Conservation (phyloP, 2,329 filamentous ascomycete genomes). For the Colletotrichum karsti region DNA sequence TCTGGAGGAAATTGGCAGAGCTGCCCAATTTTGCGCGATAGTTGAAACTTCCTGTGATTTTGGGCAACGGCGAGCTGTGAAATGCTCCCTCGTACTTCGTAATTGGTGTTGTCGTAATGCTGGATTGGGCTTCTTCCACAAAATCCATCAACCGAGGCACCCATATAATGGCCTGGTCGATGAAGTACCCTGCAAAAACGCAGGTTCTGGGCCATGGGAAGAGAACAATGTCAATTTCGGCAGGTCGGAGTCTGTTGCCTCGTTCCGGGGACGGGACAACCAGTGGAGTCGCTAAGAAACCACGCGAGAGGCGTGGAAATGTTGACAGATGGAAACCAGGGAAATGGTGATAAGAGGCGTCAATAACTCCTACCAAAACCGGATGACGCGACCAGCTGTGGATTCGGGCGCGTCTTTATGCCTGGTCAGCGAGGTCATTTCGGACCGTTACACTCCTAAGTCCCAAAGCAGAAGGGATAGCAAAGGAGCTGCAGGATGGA, state of each 20-base stretch:
- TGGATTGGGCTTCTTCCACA: no score
- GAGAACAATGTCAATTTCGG: not conserved
- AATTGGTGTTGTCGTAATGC: no score
- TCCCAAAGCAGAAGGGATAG: not conserved
- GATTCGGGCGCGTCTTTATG: not conserved
- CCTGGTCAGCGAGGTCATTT: not conserved
- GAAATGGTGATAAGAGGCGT: not conserved
- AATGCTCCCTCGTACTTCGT: no score
- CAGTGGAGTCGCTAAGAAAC: not conserved
- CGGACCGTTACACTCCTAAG: not conserved
- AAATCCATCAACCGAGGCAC: not conserved
- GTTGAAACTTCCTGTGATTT: no score
- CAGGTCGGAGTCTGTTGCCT: not conserved
- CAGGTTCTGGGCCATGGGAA: not conserved
- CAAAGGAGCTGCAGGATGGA: no score
- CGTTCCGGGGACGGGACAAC: not conserved
- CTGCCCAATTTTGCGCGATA: no score
- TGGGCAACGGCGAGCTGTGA: no score
- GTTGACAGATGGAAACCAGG: not conserved
- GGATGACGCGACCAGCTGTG: not conserved
- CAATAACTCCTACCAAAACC: not conserved
- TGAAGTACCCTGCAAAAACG: not conserved
- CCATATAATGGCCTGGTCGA: not conserved
- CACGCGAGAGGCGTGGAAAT: not conserved
- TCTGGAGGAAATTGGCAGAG: not conserved